phyloP scores from a whole-genome alignment of 2,329 filamentous ascomycete genomes.

The Ophiostoma novo-ulmi region DNA sequence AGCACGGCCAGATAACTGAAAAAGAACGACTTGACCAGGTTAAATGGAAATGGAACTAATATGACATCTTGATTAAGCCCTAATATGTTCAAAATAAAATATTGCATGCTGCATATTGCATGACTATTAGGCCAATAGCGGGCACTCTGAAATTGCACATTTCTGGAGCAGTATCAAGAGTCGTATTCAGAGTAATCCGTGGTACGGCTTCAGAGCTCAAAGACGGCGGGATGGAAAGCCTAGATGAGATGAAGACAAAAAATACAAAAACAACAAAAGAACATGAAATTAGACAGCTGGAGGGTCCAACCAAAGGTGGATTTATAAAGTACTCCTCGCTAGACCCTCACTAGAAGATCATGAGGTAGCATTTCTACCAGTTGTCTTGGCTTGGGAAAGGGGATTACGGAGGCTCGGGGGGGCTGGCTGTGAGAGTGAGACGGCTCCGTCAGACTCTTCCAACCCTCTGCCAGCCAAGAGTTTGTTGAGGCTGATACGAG shows the following conservation, averaged over 20 bases:
- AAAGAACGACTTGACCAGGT: background rate
- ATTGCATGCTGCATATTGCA: background rate
- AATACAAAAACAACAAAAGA: background rate
- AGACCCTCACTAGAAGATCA: background rate
- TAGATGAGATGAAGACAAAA: background rate
- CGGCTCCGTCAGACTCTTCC: background rate
- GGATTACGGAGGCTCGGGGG: background rate
- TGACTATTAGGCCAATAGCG: background rate
- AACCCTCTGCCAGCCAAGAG: background rate
- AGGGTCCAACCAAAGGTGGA: too few species aligned
- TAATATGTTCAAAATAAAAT: background rate
- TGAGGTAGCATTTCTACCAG: background rate
- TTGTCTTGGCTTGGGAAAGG: conserved; percentile 6
- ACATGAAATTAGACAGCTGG: background rate
- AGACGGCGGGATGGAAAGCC: too few species aligned
- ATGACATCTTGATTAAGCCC: too few species aligned
- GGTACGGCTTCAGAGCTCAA: background rate
- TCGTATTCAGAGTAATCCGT: background rate
- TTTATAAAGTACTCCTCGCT: too few species aligned
- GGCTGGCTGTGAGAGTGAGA: background rate
- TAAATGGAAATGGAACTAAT: background rate
- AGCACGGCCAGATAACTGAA: background rate
- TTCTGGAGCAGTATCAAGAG: background rate
- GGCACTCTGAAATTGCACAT: background rate
- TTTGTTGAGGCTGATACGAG: conserved; percentile 1